phyloP scores from a whole-genome alignment of 805 yeast species.

The Lipomyces spencermartinsiae region DNA sequence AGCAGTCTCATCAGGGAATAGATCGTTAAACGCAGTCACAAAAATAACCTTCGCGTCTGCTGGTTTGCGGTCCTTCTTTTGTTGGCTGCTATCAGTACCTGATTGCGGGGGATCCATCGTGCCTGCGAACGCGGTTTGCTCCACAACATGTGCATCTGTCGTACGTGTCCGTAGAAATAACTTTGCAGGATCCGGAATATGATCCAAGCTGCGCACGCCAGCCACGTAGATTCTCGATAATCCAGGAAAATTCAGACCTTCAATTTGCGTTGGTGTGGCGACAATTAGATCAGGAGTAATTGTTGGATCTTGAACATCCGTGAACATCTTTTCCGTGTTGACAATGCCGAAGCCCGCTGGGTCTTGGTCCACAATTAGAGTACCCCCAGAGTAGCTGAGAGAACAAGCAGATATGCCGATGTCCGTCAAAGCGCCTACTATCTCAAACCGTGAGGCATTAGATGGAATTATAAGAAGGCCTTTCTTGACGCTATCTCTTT shows the following conservation, averaged over 20 bases:
- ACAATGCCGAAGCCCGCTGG: slow-evolving; percentile 10
- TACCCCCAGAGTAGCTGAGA: slow-evolving; percentile 8
- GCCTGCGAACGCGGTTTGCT: slow-evolving; percentile 12
- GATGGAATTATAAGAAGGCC: slow-evolving; percentile 29
- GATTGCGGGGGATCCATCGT: slow-evolving; percentile 6
- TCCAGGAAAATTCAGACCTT: slow-evolving; percentile 34
- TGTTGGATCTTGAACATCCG: background rate
- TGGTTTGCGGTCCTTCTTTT: background rate
- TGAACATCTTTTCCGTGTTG: slow-evolving; percentile 18
- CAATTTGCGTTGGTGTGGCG: slow-evolving; percentile 18
- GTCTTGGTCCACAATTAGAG: slow-evolving; percentile 4
- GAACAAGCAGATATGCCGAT: slow-evolving; percentile 20
- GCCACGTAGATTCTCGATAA: slow-evolving; percentile 32
- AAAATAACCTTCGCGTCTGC: slow-evolving; percentile 8
- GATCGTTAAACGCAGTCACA: slow-evolving; percentile 1
- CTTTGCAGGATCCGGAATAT: slow-evolving; percentile 15
- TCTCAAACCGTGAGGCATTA: slow-evolving; percentile 15
- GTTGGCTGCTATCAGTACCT: background rate
- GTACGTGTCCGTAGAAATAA: slow-evolving; percentile 11
- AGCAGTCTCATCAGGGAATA: background rate
- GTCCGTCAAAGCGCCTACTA: slow-evolving; percentile 9
- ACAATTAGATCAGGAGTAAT: slow-evolving; percentile 28
- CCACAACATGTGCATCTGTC: slow-evolving; percentile 13
- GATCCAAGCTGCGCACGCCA: slow-evolving; percentile 14
- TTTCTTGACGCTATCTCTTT: slow-evolving; percentile 11